Conservation (phyloP, 2,329 filamentous ascomycete species). For the Colletotrichum spaethianum region DNA sequence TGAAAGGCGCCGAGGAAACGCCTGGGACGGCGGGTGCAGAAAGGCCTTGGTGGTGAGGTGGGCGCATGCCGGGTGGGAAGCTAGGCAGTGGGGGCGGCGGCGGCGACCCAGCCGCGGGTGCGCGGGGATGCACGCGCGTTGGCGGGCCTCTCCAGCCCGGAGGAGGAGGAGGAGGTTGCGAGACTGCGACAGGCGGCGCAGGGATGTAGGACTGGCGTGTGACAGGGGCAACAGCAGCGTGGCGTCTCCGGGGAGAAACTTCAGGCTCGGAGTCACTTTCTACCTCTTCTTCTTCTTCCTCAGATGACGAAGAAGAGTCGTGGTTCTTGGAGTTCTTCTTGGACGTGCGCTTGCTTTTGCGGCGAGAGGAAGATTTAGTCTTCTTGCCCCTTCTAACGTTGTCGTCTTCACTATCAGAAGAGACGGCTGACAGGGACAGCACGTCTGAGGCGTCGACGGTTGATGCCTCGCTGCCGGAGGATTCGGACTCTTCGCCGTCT, state of each 20-base stretch:
- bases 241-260: slow-evolving; percentile 45
- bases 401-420: slow-evolving; percentile 32
- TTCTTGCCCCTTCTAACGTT: slow-evolving; percentile 14
- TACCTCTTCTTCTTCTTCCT: background rate
- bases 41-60: background rate
- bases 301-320: slow-evolving; percentile 4
- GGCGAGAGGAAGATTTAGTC: slow-evolving; percentile 4
- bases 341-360: slow-evolving; percentile 30
- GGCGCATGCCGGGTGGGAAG: slow-evolving; percentile 26
- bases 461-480: slow-evolving; percentile 32
- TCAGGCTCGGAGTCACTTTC: slow-evolving; percentile 33
- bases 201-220: slow-evolving; percentile 44
- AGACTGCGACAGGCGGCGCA: slow-evolving; percentile 23
- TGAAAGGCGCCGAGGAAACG: slow-evolving; percentile 38
- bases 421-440: slow-evolving; percentile 24
- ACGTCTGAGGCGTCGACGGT: slow-evolving; percentile 28
- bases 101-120: background rate
- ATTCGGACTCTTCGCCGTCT: slow-evolving; percentile 22
- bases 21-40: slow-evolving; percentile 4
- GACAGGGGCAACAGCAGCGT: background rate
- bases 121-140: slow-evolving; percentile 39
- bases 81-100: slow-evolving; percentile 12
- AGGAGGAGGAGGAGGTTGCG: slow-evolving; percentile 26
- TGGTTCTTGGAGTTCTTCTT: slow-evolving; percentile 10
- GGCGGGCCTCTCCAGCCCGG: slow-evolving; percentile 33